Conservation (phyloP, 1,284 basidiomycete species). For the Ganoderma boninense region DNA sequence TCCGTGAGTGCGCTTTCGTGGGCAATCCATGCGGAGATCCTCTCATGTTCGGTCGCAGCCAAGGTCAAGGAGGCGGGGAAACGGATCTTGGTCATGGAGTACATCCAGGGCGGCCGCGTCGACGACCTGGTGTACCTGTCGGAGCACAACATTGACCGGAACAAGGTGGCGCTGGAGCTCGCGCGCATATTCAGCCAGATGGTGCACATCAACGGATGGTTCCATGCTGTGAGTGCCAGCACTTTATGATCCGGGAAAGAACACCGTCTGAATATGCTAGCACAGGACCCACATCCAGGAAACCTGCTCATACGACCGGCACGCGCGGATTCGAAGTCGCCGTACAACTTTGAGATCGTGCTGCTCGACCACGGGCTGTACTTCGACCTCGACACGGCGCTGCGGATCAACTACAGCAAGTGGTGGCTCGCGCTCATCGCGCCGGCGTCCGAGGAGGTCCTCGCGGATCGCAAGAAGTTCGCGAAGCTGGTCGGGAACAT, state of each 20-base stretch:
- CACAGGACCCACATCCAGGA: slow-evolving; percentile 83
- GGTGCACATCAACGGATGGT: slow-evolving; percentile 97
- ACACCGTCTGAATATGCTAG: slow-evolving; percentile 6
- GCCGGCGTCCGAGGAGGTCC: slow-evolving; percentile 68
- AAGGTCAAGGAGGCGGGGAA: slow-evolving; percentile 86
- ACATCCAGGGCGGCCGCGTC: slow-evolving; percentile 86
- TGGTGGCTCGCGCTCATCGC: slow-evolving; percentile 91
- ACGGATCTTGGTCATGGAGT: slow-evolving; percentile 95
- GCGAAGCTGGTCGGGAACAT: slow-evolving; percentile 92
- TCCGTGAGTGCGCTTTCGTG: slow-evolving; percentile 53
- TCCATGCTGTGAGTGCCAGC: slow-evolving; percentile 72
- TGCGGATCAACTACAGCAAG: slow-evolving; percentile 83
- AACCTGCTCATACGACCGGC: slow-evolving; percentile 92
- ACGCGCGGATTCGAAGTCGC: slow-evolving; percentile 69
- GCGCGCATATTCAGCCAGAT: slow-evolving; percentile 92
- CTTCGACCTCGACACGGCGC: slow-evolving; percentile 84
- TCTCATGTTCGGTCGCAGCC: slow-evolving; percentile 44
- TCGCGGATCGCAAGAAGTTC: slow-evolving; percentile 80
- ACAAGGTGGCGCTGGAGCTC: slow-evolving; percentile 92
- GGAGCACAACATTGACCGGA: slow-evolving; percentile 89
- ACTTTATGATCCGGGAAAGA: background rate
- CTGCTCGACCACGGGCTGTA: slow-evolving; percentile 93
- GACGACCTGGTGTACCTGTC: slow-evolving; percentile 92
- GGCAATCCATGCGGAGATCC: background rate
- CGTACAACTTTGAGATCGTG: slow-evolving; percentile 95